Evolutionary conservation across 805 yeast species (phyloP).

Genomic region (Candida hungchunana): DNA sequence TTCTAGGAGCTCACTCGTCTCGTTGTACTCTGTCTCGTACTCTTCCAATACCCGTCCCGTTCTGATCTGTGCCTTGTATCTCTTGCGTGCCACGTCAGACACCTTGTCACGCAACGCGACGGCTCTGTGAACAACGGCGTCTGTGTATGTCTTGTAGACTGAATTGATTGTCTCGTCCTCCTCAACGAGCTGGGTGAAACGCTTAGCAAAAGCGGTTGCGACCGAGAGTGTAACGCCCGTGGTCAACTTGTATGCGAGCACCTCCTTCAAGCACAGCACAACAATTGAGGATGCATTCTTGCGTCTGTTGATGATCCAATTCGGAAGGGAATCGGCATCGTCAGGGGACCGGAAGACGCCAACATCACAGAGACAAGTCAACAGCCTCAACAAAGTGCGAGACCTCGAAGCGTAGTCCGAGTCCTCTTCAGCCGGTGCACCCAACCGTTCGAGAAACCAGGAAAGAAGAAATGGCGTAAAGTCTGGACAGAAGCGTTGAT

Average conservation of each 20-base stretch:
- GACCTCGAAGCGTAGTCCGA: slow-evolving; percentile 37
- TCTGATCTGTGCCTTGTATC: slow-evolving; percentile 54
- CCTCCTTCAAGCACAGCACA: slow-evolving; percentile 40
- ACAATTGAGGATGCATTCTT: slow-evolving; percentile 37
- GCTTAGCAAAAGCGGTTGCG: slow-evolving; percentile 46
- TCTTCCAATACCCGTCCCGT: slow-evolving; percentile 54
- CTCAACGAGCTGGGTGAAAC: slow-evolving; percentile 35
- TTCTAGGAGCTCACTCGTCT: slow-evolving; percentile 34
- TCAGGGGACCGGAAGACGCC: slow-evolving; percentile 49
- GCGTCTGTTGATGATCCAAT: slow-evolving; percentile 34
- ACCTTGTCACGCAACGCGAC: slow-evolving; percentile 34
- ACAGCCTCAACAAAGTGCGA: slow-evolving; percentile 43
- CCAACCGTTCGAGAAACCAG: slow-evolving; percentile 39
- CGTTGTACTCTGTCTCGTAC: slow-evolving; percentile 33
- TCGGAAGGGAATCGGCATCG: slow-evolving; percentile 43
- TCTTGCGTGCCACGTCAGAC: slow-evolving; percentile 33
- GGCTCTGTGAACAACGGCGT: slow-evolving; percentile 37
- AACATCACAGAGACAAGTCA: slow-evolving; percentile 53
- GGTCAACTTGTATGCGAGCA: slow-evolving; percentile 37
- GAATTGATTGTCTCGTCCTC: slow-evolving; percentile 26
- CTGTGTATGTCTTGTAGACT: slow-evolving; percentile 39
- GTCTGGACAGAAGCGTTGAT: slow-evolving; percentile 59
- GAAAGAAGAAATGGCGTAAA: slow-evolving; percentile 50
- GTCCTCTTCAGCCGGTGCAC: slow-evolving; percentile 44
- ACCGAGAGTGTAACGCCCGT: slow-evolving; percentile 32